phyloP scores from a whole-genome alignment of 352 stramenopile genomes.

The Globisporangium spinosum region DNA sequence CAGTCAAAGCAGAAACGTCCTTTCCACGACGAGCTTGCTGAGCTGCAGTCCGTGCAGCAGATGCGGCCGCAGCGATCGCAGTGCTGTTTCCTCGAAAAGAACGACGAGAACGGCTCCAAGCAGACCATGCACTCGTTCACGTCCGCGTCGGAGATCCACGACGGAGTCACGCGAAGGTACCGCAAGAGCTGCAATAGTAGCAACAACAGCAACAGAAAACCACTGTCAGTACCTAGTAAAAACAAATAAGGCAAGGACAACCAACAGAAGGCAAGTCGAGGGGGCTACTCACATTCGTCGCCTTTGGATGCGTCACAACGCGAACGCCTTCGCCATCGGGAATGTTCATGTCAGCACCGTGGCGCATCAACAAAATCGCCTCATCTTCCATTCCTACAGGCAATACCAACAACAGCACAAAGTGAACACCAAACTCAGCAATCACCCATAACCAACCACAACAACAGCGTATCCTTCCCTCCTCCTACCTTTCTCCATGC shows the following conservation, averaged over 20 bases:
- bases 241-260: background rate
- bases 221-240: background rate
- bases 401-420: background rate
- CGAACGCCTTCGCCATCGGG: slow-evolving; percentile 54
- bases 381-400: slow-evolving; percentile 57
- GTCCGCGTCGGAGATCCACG: slow-evolving; percentile 57
- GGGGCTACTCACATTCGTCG: slow-evolving; percentile 45
- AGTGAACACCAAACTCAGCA: slow-evolving; percentile 11
- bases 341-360: slow-evolving; percentile 70
- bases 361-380: slow-evolving; percentile 50
- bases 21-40: slow-evolving; percentile 64
- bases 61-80: slow-evolving; percentile 71
- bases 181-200: slow-evolving; percentile 34
- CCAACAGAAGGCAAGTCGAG: background rate
- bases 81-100: slow-evolving; percentile 70
- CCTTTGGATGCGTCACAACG: slow-evolving; percentile 54
- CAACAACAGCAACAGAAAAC: slow-evolving; percentile 7
- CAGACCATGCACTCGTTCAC: slow-evolving; percentile 72
- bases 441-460: background rate
- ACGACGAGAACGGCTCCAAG: slow-evolving; percentile 59
- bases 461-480: background rate
- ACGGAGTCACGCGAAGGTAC: slow-evolving; percentile 50
- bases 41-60: slow-evolving; percentile 75
- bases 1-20: slow-evolving; percentile 76
- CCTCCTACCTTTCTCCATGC: slow-evolving; percentile 66